Percentiles rank a stretch among this genome's conserved stretches.
Conservation (phyloP, 345 rosid species). For the Linum lewisii region DNA sequence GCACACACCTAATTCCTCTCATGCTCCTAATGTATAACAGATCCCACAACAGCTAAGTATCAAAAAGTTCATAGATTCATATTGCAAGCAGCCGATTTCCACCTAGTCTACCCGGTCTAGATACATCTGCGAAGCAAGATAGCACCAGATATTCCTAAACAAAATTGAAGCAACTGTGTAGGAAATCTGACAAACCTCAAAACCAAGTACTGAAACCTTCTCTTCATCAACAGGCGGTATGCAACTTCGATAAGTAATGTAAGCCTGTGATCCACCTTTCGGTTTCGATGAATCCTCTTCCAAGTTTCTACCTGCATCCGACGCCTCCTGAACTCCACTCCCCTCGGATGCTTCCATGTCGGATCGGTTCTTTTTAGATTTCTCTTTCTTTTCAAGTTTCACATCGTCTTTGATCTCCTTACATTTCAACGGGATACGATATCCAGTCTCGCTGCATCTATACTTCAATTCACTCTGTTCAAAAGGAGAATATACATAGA, state of each 20-base stretch:
- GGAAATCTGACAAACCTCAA: slow-evolving; percentile 50
- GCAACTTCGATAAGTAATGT: slow-evolving; percentile 83
- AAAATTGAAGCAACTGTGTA: neutral
- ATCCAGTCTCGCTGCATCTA: slow-evolving; percentile 96
- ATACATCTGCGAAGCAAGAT: no score
- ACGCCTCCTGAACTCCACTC: slow-evolving; percentile 16
- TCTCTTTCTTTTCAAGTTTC: slow-evolving; percentile 20
- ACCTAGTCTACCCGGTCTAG: no score
- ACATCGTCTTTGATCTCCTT: slow-evolving; percentile 28
- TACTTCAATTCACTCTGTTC: slow-evolving; percentile 54
- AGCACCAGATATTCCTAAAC: no score
- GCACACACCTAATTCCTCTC: no score
- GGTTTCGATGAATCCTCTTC: slow-evolving; percentile 31
- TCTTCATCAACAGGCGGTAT: slow-evolving; percentile 58
- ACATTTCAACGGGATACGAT: slow-evolving; percentile 82
- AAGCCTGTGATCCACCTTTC: slow-evolving; percentile 33
- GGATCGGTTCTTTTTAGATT: slow-evolving; percentile 30
- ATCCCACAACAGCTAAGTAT: no score
- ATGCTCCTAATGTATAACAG: no score
- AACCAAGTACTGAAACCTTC: slow-evolving; percentile 66
- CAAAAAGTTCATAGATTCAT: no score
- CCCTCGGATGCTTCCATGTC: slow-evolving; percentile 20
- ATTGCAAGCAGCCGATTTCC: no score
- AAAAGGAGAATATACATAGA: neutral
- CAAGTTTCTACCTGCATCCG: slow-evolving; percentile 31